Evolutionary conservation across 805 yeast genomes (phyloP), one percentile per base, ranked within the genome.

Genomic region (Jamesozyma jinghongensis): DNA sequence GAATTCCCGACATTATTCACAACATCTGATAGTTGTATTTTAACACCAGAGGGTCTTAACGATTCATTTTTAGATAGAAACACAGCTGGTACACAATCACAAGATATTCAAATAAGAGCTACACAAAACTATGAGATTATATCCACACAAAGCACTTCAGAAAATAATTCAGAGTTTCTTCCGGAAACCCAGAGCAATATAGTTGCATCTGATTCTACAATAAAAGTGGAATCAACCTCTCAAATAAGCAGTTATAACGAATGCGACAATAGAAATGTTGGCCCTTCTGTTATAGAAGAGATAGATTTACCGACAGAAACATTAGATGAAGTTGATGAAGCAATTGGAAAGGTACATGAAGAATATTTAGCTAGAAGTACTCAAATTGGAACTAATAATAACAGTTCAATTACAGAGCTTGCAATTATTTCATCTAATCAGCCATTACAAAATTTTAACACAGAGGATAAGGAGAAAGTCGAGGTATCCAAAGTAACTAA

Each of bases 61-160:
- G 18, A 14, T 13, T 14, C 18, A 7, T n/a, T 16, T 14, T 13
- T 7, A 29, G 16, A 14, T 29, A 29, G 4, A 5, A 12, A 6
- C 13, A 5, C n/a, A 28, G 6, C 7, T n/a, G 13, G 7, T 32
- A 10, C 34, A 10, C 34, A 22, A 22, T 5, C 27, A 33, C 6
- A 29, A 11, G 49, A 46, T 13, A 30, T 46, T 17, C 47, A 46
- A 36, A 44, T 46, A 8, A 40, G 40, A n/a, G 45, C 41, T 5
- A 46, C 49, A 2, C 49, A 46, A 43, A 17, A n/a, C n/a, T 20
- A n/a, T 35, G 12, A 49, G 44, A 22, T 40, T 7, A 13, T 3
- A 3, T 13, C 32, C 3, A 19, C 13, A 4, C 26, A 18, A 18
- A 32, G 10, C 13, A 5, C 22, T 7, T 13, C 13, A 13, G 26